Conservation (phyloP, 2,329 filamentous ascomycete species). For the Colletotrichum magnum region DNA sequence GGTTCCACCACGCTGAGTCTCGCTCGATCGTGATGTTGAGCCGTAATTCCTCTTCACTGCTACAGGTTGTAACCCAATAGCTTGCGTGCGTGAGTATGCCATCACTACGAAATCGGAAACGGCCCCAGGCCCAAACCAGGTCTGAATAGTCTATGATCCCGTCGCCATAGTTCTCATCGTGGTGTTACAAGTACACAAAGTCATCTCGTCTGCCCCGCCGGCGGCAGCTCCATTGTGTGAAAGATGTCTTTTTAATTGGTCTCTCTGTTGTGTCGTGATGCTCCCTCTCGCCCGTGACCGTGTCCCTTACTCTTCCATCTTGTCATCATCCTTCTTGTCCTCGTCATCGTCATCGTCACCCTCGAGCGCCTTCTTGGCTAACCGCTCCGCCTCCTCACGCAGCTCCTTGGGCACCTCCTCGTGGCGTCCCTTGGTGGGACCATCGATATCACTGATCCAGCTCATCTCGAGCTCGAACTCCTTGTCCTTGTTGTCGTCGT, state of each 20-base stretch:
- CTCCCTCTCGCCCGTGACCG: constrained; percentile 6
- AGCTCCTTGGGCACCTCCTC: constrained; percentile 93
- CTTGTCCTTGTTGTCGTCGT: constrained; percentile 99
- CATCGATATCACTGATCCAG: constrained; percentile 89
- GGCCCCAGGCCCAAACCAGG: constrained; percentile 10
- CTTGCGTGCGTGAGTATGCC: no score
- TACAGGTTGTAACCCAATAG: no score
- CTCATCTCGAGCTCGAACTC: constrained; percentile 99
- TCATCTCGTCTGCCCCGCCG: not conserved
- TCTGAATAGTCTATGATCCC: constrained; percentile 44
- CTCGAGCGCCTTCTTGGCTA: constrained; percentile 92
- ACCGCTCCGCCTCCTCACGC: constrained; percentile 90
- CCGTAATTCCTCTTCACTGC: no score
- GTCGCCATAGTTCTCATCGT: constrained; percentile 40
- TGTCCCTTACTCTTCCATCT: constrained; percentile 85
- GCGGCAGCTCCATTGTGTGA: constrained; percentile 27
- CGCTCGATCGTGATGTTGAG: no score
- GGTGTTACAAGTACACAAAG: constrained; percentile 41
- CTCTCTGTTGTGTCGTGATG: constrained; percentile 19
- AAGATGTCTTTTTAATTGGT: constrained; percentile 32
- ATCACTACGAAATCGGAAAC: no score
- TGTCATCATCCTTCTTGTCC: constrained; percentile 75
- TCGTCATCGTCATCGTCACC: constrained; percentile 83
- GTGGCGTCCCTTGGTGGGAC: constrained; percentile 93
- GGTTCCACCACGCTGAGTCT: no score